phyloP scores from a whole-genome alignment of 2,329 filamentous ascomycete genomes.

The Talaromyces sp. region DNA sequence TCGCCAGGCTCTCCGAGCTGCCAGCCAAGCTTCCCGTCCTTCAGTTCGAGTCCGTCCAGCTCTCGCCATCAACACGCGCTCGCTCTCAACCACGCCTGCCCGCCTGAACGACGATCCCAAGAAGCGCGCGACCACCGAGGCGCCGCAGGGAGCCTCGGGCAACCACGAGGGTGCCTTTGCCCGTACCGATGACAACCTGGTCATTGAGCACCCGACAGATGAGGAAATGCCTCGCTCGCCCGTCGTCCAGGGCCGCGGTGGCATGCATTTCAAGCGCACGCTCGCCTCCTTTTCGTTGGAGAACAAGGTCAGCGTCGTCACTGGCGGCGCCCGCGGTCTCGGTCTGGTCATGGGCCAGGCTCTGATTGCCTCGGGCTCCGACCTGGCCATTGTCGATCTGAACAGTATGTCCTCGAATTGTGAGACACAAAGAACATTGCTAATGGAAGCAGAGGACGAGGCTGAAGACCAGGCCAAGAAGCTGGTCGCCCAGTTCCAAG shows the following conservation, averaged over 20 bases:
- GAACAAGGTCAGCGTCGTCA: constrained; percentile 76
- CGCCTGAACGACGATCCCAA: constrained; percentile 17
- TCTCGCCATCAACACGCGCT: constrained; percentile 17
- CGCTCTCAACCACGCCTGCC: constrained; percentile 26
- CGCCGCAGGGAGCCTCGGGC: constrained; percentile 24
- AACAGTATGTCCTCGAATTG: constrained; percentile 61
- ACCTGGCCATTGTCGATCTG: constrained; percentile 88
- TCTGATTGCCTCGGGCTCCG: constrained; percentile 78
- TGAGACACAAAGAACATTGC: not conserved
- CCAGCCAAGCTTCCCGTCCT: constrained; percentile 17
- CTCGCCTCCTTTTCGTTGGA: constrained; percentile 82
- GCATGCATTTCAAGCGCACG: constrained; percentile 77
- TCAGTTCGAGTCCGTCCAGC: constrained; percentile 13
- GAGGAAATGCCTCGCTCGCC: constrained; percentile 64
- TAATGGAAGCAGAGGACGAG: constrained; percentile 63
- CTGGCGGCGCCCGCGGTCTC: constrained; percentile 81
- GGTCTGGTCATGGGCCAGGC: constrained; percentile 92
- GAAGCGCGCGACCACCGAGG: constrained; percentile 24
- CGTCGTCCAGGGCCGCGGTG: constrained; percentile 70
- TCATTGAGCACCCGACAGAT: constrained; percentile 72
- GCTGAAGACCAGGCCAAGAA: constrained; percentile 69
- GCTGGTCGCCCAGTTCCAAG: constrained; percentile 69
- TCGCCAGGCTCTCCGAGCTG: constrained; percentile 21
- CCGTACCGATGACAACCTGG: constrained; percentile 72
- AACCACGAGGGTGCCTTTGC: constrained; percentile 63